phyloP scores from a whole-genome alignment of 176 grass and related monocot species.

The Saccharum spontaneum region DNA sequence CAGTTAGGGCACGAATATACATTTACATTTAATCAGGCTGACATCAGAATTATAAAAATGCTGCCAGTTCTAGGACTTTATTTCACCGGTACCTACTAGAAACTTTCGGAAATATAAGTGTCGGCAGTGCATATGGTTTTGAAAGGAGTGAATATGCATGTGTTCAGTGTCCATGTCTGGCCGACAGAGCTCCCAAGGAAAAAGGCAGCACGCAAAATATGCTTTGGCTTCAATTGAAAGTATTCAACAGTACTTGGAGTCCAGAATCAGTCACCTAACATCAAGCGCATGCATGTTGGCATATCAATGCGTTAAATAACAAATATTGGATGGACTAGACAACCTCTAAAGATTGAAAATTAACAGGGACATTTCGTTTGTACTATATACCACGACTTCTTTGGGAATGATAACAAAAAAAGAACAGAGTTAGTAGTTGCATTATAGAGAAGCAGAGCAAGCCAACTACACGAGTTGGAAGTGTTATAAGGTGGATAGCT shows the following conservation, averaged over 20 bases:
- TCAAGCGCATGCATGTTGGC: not conserved
- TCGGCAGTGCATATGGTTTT: not conserved
- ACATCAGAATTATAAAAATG: not conserved
- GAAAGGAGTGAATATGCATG: not conserved
- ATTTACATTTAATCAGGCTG: not conserved
- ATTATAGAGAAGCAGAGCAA: not conserved
- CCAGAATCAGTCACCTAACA: constrained; percentile 53
- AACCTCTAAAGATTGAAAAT: not conserved
- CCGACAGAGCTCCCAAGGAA: constrained; percentile 40
- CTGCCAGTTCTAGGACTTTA: not conserved
- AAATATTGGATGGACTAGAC: constrained; percentile 1
- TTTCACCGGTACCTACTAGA: not conserved
- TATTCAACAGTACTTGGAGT: constrained; percentile 46
- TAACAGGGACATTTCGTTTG: constrained; percentile 24
- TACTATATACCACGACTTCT: not conserved
- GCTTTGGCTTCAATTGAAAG: constrained; percentile 73
- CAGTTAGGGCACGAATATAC: not conserved
- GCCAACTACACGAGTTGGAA: not conserved
- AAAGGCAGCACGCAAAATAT: constrained; percentile 41
- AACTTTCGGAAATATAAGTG: not conserved
- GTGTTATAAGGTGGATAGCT: not conserved
- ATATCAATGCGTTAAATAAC: constrained; percentile 46
- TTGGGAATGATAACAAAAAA: not conserved
- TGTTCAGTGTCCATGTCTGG: constrained; percentile 18
- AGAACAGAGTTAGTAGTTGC: not conserved